A percentile compares a stretch with the other conserved stretches of the same genome.
Evolutionary conservation across 1,284 basidiomycete species (phyloP).

Genomic region (Marasmius sp.): DNA sequence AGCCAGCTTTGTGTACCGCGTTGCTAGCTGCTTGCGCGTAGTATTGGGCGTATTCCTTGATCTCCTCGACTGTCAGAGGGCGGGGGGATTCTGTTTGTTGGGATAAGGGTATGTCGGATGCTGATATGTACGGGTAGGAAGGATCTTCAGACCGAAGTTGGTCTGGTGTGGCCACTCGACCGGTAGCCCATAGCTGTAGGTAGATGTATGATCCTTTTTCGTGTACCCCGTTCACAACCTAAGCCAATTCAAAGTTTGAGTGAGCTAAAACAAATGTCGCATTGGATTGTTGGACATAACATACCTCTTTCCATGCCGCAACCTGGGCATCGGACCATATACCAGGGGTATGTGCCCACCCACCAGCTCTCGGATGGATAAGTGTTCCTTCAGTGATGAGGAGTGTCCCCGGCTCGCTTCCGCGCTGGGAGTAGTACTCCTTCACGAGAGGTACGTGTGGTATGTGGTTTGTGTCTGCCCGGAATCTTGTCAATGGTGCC

Average conservation of each 20-base stretch:
- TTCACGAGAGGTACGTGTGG: constrained; percentile 24
- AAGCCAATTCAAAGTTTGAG: background rate
- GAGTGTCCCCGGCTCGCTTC: constrained; percentile 31
- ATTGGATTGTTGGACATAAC: background rate
- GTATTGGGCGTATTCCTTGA: constrained; percentile 33
- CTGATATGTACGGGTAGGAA: constrained; percentile 13
- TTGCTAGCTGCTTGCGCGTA: constrained; percentile 33
- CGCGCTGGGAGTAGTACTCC: constrained; percentile 37
- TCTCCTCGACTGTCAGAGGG: constrained; percentile 29
- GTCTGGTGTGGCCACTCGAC: constrained; percentile 32
- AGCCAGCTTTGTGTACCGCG: constrained; percentile 26
- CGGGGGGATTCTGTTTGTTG: constrained; percentile 10
- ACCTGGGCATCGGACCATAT: constrained; percentile 36
- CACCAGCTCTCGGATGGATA: constrained; percentile 27
- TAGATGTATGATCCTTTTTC: constrained; percentile 41
- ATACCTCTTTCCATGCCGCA: constrained; percentile 37
- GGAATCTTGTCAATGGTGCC: constrained; percentile 27
- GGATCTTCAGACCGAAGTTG: constrained; percentile 25
- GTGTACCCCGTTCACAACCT: constrained; percentile 35
- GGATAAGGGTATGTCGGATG: constrained; percentile 15
- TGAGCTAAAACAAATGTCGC: background rate
- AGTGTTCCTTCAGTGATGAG: constrained; percentile 38
- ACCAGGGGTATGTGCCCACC: constrained; percentile 31
- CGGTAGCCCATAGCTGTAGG: constrained; percentile 48
- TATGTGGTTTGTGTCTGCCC: constrained; percentile 19